These are phyloP conservation scores for Neoboletus subvelutipes DNA, from an alignment of 768 basidiomycete genomes.

Conservation along the genomic window DNA sequence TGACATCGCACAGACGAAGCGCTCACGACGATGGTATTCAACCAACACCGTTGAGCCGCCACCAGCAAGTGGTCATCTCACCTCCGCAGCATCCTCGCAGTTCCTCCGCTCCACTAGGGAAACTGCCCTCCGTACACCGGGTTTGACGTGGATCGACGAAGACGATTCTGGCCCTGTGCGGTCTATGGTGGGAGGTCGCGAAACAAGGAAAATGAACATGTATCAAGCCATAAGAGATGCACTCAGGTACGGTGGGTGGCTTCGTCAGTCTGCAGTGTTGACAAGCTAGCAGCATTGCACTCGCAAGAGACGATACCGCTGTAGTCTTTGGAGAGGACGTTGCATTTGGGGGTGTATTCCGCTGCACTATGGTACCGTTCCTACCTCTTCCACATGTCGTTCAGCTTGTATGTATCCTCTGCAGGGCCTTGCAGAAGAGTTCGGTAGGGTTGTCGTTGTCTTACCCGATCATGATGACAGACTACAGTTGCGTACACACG, in stretches of 20 bases:
- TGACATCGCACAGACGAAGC: slow-evolving; percentile 4
- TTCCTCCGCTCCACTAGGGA: slow-evolving; percentile 67
- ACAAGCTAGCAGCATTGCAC: slow-evolving; percentile 59
- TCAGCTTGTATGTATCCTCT: slow-evolving; percentile 1
- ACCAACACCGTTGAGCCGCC: slow-evolving; percentile 55
- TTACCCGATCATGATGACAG: not conserved
- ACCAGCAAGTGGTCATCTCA: slow-evolving; percentile 77
- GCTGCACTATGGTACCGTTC: slow-evolving; percentile 79
- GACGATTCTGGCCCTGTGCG: slow-evolving; percentile 41
- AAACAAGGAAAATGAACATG: slow-evolving; percentile 93
- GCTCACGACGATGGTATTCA: slow-evolving; percentile 46
- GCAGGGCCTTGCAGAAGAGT: slow-evolving; percentile 89
- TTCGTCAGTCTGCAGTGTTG: not conserved
- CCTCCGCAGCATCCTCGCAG: slow-evolving; percentile 68
- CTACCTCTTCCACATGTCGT: slow-evolving; percentile 8
- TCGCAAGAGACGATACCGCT: slow-evolving; percentile 82
- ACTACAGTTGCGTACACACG: slow-evolving; percentile 2
- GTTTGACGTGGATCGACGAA: slow-evolving; percentile 69
- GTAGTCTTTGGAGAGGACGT: slow-evolving; percentile 93
- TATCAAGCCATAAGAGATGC: slow-evolving; percentile 93
- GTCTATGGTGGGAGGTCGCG: slow-evolving; percentile 65
- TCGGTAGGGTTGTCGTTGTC: slow-evolving; percentile 51
- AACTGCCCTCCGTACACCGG: slow-evolving; percentile 67
- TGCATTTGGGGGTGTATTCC: slow-evolving; percentile 91
- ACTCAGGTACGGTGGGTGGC: slow-evolving; percentile 54